A percentile compares a stretch with the other conserved stretches of the same genome.
These are phyloP conservation scores for Mimosa bimucronata DNA, from an alignment of 306 rosid genomes.

Conservation along the genomic window DNA sequence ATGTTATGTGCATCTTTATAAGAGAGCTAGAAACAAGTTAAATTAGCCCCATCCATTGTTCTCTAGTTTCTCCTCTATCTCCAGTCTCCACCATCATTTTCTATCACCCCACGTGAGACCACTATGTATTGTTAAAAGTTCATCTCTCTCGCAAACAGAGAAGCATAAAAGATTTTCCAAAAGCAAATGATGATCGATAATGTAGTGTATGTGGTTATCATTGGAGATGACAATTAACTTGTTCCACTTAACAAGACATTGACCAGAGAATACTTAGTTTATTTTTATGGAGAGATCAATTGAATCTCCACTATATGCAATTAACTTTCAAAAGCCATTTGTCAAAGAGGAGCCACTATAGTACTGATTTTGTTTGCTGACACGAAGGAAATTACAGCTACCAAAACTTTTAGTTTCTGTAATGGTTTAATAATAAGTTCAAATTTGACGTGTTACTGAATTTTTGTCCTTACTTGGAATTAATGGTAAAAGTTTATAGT, in stretches of 20 bases:
- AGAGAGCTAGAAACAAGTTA: neutral
- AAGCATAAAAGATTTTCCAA: neutral
- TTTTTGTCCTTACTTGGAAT: neutral
- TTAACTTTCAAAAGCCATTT: neutral
- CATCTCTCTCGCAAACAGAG: neutral
- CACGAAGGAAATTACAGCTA: neutral
- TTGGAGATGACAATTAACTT: constrained; percentile 10
- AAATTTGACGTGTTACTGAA: neutral
- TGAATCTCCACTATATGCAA: constrained; percentile 6
- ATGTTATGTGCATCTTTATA: neutral
- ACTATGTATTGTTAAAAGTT: constrained; percentile 21
- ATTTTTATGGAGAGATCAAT: neutral
- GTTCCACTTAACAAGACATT: constrained; percentile 8
- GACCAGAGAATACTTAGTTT: neutral
- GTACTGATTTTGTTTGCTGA: neutral
- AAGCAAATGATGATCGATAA: constrained; percentile 19
- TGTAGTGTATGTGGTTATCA: constrained; percentile 8
- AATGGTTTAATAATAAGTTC: neutral
- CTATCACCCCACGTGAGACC: constrained; percentile 17
- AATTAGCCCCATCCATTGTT: neutral
- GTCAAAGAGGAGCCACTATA: neutral
- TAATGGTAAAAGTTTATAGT: neutral
- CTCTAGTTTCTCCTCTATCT: neutral
- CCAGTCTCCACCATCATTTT: neutral
- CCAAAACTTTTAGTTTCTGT: neutral